phyloP scores from a whole-genome alignment of 805 yeast species.

The Yarrowia deformans region DNA sequence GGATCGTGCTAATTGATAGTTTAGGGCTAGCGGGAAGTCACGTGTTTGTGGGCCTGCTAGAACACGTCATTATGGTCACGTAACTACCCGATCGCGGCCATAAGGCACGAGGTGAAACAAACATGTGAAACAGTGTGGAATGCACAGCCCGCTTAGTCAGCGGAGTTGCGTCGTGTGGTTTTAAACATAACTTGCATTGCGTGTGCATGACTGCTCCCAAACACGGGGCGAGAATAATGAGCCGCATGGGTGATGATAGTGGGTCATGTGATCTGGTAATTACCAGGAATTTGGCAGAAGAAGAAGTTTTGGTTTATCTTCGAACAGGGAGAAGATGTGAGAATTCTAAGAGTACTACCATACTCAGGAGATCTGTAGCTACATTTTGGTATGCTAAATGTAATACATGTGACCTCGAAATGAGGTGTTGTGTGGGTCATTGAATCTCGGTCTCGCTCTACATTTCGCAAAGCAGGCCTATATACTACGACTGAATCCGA shows the following conservation, averaged over 20 bases:
- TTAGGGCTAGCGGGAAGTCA: background rate
- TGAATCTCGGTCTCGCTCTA: too few relatives aligned
- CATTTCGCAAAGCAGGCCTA: too few relatives aligned
- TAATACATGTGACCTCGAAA: background rate
- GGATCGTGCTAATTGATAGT: too few relatives aligned
- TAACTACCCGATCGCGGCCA: too few relatives aligned
- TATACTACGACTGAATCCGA: too few relatives aligned
- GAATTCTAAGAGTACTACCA: background rate
- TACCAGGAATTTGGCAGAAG: too few relatives aligned
- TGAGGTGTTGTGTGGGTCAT: too few relatives aligned
- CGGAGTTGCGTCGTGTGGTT: background rate
- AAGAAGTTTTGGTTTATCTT: background rate
- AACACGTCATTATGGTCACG: too few relatives aligned
- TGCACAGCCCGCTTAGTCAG: background rate
- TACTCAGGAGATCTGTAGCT: background rate
- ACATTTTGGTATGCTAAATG: background rate
- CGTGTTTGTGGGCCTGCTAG: background rate
- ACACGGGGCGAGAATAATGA: conserved; percentile 4
- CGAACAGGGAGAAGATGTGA: background rate
- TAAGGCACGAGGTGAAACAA: background rate
- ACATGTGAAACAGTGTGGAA: conserved; percentile 10
- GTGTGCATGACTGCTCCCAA: conserved; percentile 27
- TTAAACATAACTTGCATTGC: conserved; percentile 25
- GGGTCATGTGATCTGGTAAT: background rate
- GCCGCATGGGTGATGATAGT: background rate